phyloP scores from a whole-genome alignment of 345 rosid genomes.

The Euphorbia lathyris region DNA sequence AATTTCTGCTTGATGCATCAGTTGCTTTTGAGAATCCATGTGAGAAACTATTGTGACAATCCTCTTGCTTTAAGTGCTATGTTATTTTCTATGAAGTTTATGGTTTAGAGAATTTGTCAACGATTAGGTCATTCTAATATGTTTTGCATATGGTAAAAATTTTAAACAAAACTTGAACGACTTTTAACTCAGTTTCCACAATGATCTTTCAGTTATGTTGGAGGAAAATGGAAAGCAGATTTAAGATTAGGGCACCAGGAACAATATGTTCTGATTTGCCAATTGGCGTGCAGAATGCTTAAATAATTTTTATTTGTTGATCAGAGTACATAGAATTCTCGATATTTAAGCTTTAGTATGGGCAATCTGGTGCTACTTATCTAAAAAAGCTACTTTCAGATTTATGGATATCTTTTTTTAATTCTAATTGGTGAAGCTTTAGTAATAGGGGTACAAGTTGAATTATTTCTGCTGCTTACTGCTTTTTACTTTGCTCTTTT shows the following conservation, averaged over 20 bases:
- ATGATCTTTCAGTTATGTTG: neutral
- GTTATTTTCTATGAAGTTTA: neutral
- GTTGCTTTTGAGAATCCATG: neutral
- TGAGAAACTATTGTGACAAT: neutral
- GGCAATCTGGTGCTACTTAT: neutral
- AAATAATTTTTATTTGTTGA: no score
- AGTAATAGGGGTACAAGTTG: neutral
- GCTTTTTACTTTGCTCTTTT: neutral
- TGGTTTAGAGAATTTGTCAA: neutral
- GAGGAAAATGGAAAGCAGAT: no score
- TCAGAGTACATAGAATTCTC: neutral
- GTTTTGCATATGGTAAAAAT: neutral
- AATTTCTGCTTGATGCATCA: neutral
- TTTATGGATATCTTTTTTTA: neutral
- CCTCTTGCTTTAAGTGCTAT: neutral
- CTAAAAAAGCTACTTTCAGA: neutral
- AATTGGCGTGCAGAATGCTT: neutral
- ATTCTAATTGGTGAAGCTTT: neutral
- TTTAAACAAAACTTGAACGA: neutral
- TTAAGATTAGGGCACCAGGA: neutral
- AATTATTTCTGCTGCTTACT: neutral
- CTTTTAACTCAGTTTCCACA: neutral
- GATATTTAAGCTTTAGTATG: neutral
- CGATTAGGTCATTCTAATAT: neutral
- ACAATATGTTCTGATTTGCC: neutral